Evolutionary conservation across 441 rosid genomes (phyloP), one percentile per base, ranked within the genome.

Genomic region (Euphorbia corollata): DNA sequence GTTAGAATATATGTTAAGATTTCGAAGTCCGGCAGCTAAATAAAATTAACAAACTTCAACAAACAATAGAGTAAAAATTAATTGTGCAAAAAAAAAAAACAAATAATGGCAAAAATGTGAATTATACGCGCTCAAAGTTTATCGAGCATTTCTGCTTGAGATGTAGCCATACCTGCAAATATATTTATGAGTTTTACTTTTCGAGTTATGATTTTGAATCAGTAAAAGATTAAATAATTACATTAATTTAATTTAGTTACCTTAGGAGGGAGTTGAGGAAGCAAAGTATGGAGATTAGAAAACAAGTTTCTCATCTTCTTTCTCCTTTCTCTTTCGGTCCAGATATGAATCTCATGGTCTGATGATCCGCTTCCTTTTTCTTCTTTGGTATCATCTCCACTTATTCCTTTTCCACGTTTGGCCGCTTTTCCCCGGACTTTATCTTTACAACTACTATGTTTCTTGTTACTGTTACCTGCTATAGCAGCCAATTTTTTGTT

Each of bases 271-370:
- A 92, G 85, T 36, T 83, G 85, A 48, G 97, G 97, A 77, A 90
- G 91, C 84, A 90, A 85, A 64, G 81, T 81, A 73, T 90, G 98
- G 63, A 92, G 90, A 67, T 70, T 78, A 57, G 81, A 2, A 72
- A 92, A 92, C 98, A 90, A 85, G 75, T 76, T 79, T 66, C 88
- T 88, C 97, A 92, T 90, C 80, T 84, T 92, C 76, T 90, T 92
- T 60, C 97, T 87, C 76, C 98, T 83, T 41, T 88, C 92, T 76
- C 96, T 85, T 62, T 93, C 95, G 0, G 91, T 87, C 90, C 84
- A 82, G 19, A 89, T 86, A 72, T 93, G 98, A 16, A 75, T 79
- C 41, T 85, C 90, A 65, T 86, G 89, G 69, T 83, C 83, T 0
- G 82, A 78, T 0, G 82, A 78, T 61, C 82, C 86, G 12, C 79